Conservation (phyloP, 1,284 basidiomycete genomes). For the Rhizoctonia solani region DNA sequence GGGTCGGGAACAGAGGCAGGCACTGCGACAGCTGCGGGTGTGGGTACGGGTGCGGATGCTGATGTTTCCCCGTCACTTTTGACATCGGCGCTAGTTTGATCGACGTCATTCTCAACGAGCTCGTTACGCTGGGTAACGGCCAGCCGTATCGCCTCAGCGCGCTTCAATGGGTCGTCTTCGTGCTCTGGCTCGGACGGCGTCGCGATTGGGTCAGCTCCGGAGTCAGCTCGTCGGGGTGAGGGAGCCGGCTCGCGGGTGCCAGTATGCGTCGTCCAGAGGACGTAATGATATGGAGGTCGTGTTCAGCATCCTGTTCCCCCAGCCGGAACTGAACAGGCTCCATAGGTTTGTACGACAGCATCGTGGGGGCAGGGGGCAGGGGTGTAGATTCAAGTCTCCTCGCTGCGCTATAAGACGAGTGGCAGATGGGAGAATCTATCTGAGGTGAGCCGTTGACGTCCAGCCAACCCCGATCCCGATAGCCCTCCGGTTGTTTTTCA, state of each 20-base stretch:
- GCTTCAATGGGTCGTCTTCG: constrained; percentile 4
- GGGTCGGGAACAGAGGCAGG: too few relatives aligned
- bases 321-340: constrained; percentile 32
- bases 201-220: constrained; percentile 13
- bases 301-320: background rate
- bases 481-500: background rate
- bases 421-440: background rate
- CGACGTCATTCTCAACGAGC: background rate
- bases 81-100: too few relatives aligned
- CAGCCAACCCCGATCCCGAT: constrained; percentile 1
- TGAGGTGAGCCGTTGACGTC: constrained; percentile 12
- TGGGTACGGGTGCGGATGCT: too few relatives aligned
- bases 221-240: constrained; percentile 13
- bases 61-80: too few relatives aligned
- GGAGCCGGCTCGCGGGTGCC: background rate
- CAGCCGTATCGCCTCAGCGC: background rate
- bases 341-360: constrained; percentile 32
- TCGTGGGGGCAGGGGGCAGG: background rate
- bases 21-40: too few relatives aligned
- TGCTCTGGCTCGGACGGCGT: background rate
- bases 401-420: background rate
- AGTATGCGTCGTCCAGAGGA: background rate
- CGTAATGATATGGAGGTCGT: constrained; percentile 25
- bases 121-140: constrained; percentile 9
- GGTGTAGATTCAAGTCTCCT: too few relatives aligned